Percentiles rank a stretch among this genome's conserved stretches.
phyloP scores from a whole-genome alignment of 371 early-diverging fungal species.

The Mucor mucedo region DNA sequence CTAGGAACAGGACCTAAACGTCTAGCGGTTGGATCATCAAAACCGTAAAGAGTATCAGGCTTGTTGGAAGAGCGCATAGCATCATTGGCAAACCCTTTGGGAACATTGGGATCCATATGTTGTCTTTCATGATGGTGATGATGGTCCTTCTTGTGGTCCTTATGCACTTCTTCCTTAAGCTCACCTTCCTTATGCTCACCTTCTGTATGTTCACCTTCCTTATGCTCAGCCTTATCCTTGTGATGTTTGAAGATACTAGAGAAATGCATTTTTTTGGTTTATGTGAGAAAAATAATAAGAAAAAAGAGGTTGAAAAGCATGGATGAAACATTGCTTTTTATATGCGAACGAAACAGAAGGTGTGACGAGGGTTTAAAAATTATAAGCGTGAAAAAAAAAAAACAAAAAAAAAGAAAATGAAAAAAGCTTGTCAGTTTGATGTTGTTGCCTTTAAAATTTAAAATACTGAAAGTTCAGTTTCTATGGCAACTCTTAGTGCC shows the following conservation, averaged over 20 bases:
- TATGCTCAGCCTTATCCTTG: constrained; percentile 2
- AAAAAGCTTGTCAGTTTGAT: not conserved
- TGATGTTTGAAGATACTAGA: constrained; percentile 17
- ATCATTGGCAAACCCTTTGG: constrained; percentile 40
- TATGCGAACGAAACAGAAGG: not conserved
- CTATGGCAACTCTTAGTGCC: no score
- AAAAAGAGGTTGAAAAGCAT: not conserved
- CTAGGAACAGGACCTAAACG: constrained; percentile 37
- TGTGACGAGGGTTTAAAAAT: no score
- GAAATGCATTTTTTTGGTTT: constrained; percentile 22
- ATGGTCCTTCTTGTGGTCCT: not conserved
- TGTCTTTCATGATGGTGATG: not conserved
- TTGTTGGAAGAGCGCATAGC: constrained; percentile 29
- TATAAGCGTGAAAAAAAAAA: no score
- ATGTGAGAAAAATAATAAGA: not conserved
- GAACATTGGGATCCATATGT: constrained; percentile 8
- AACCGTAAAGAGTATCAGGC: constrained; percentile 32
- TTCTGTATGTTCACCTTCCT: constrained; percentile 1
- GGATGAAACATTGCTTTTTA: not conserved
- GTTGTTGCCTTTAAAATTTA: no score
- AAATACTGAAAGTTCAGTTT: no score
- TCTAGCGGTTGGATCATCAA: constrained; percentile 41
- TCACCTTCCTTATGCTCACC: constrained; percentile 1
- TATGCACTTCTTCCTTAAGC: constrained; percentile 1
- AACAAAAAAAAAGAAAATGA: not conserved